Base-by-base conservation (phyloP, 2,329 filamentous ascomycete genomes). In the Dothidotthia symphoricarpi region DNA sequence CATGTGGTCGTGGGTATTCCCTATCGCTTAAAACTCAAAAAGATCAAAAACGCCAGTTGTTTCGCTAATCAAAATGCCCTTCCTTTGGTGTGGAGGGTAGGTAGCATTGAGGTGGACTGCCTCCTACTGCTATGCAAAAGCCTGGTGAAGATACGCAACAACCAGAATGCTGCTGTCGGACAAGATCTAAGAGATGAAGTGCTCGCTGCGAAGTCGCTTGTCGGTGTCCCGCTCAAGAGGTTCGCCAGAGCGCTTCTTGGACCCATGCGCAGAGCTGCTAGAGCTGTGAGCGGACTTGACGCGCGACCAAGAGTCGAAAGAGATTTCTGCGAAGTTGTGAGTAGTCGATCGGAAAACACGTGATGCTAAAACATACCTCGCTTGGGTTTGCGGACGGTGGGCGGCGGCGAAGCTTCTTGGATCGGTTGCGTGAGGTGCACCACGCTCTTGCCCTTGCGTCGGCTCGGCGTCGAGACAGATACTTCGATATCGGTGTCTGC, bases 281-380 rank as follows among this genome's bases (percentile, higher is more conserved):
- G 55, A 55, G 41, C 46, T 44, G 36, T 53, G 44, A 6, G 48
- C 39, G 1, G 66, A 69, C 72, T 88, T 88, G 52, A 78, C 80
- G 41, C 82, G 79, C 47, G 73, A 77, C 83, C 83, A 88, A 26
- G 73, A 73, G 52, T 85, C 81, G 53, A 88, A 88, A 2, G 57
- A 60, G 16, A 59, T 57, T 47, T 63, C 60, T 60, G 29, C 0
- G 2, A 10, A 17, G 1, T 8, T 13, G 36, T 52, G 16, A 54
- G 47, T n/a, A 10, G 13, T 6, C 13, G 28, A 10, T 17, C 9
- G 28, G 2, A 5, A n/a, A 10, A 6, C 16, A 10, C 9, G 12
- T 15, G 12, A 71, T 9, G 19, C 59, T 2, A 15, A 14, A 13
- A 49, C 37, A 75, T 69, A 68, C 76, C 79, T 56, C 83, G 77